Evolutionary conservation across 345 rosid genomes (phyloP).

Genomic region (Rhodamnia argentea): DNA sequence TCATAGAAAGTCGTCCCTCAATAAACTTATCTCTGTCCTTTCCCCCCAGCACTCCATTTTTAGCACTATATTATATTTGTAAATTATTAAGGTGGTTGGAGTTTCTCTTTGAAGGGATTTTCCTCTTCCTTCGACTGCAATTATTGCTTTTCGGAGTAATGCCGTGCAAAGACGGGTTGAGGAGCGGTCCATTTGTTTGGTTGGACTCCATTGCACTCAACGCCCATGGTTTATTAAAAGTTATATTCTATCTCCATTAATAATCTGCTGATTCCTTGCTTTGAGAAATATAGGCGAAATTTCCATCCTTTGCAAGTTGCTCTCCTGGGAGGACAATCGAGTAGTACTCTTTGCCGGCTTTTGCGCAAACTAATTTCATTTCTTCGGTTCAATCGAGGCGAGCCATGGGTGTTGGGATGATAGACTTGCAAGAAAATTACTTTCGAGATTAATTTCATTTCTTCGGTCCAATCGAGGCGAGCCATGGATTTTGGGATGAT

Average conservation of each 20-base stretch:
- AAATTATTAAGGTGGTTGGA: background rate
- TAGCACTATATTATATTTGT: background rate
- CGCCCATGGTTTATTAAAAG: background rate
- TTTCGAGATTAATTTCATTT: background rate
- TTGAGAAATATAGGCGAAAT: background rate
- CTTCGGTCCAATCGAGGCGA: background rate
- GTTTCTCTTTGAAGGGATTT: background rate
- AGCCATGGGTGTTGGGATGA: background rate
- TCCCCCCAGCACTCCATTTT: background rate
- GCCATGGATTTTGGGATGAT: background rate
- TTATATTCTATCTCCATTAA: background rate
- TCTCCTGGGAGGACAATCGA: background rate
- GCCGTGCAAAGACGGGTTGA: background rate
- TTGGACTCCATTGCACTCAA: background rate
- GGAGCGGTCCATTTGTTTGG: slow-evolving; percentile 6
- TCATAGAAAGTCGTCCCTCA: slow-evolving; percentile 5
- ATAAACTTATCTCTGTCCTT: background rate
- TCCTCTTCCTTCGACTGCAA: slow-evolving; percentile 1
- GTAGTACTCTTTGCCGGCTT: background rate
- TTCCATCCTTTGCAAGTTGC: background rate
- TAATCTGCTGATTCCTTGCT: background rate
- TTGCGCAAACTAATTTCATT: background rate
- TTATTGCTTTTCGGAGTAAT: slow-evolving; percentile 6
- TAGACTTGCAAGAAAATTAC: background rate
- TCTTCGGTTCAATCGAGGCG: background rate